A percentile compares a stretch with the other conserved stretches of the same genome.
These are phyloP conservation scores for Lichtheimia ornata DNA, from an alignment of 371 early-diverging fungal species.

Conservation along the genomic window DNA sequence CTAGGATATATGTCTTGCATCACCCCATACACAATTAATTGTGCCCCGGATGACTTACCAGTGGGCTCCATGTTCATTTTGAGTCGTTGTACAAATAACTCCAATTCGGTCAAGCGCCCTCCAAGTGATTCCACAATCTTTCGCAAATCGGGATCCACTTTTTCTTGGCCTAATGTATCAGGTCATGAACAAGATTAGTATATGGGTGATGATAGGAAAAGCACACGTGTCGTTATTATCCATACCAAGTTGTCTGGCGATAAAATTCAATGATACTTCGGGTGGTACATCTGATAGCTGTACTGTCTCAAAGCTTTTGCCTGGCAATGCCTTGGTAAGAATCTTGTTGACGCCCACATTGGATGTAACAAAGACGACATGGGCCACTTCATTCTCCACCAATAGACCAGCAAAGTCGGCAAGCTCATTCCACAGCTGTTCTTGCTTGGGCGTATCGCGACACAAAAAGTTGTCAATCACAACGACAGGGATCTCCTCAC, in stretches of 20 bases:
- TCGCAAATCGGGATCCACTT: slow-evolving; percentile 51
- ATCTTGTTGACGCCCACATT: slow-evolving; percentile 74
- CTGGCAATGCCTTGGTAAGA: slow-evolving; percentile 77
- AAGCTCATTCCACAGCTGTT: slow-evolving; percentile 68
- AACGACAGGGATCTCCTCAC: slow-evolving; percentile 76
- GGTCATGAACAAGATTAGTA: not conserved
- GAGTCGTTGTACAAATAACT: slow-evolving; percentile 83
- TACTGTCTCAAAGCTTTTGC: slow-evolving; percentile 73
- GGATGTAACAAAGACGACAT: slow-evolving; percentile 88
- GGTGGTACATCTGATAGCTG: slow-evolving; percentile 71
- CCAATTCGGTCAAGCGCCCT: slow-evolving; percentile 89
- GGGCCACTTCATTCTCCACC: slow-evolving; percentile 80
- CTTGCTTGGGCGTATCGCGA: slow-evolving; percentile 62
- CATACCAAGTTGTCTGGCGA: slow-evolving; percentile 58
- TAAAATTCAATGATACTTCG: slow-evolving; percentile 64
- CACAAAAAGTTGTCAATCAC: slow-evolving; percentile 86
- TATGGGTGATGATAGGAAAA: not conserved
- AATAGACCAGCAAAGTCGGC: slow-evolving; percentile 79
- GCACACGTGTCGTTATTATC: not conserved
- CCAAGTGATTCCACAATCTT: slow-evolving; percentile 72
- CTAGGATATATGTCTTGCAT: not conserved
- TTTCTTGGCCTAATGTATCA: slow-evolving; percentile 18
- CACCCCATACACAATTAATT: not conserved
- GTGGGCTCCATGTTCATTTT: slow-evolving; percentile 67
- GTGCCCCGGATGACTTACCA: slow-evolving; percentile 36